Conservation (phyloP, 306 rosid genomes). For the Senna tora region DNA sequence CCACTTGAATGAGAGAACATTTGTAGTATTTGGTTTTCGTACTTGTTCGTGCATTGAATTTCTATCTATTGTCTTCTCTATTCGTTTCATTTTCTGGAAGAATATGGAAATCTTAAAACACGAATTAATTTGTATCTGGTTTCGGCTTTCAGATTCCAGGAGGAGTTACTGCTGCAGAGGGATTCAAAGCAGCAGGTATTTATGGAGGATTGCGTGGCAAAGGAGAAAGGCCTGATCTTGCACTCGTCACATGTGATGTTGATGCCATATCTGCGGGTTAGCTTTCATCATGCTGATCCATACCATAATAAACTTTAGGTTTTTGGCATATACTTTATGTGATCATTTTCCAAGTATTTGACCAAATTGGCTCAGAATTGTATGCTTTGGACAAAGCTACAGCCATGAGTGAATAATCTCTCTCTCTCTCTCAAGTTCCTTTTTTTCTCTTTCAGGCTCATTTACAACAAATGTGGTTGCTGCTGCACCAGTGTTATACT, state of each 20-base stretch:
- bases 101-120: background rate
- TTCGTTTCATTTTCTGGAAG: background rate
- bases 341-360: constrained; percentile 19
- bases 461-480: constrained; percentile 93
- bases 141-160: constrained; percentile 66
- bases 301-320: background rate
- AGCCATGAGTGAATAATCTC: background rate
- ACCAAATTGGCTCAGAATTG: background rate
- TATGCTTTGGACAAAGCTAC: background rate
- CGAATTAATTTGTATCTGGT: constrained; percentile 28
- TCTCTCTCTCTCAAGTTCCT: too few relatives aligned
- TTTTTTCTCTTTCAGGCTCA: constrained; percentile 52
- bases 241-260: constrained; percentile 91
- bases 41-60: background rate
- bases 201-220: constrained; percentile 84
- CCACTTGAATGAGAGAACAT: background rate
- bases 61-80: background rate
- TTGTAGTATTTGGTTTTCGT: background rate
- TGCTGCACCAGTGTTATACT: constrained; percentile 94
- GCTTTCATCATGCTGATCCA: constrained; percentile 27
- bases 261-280: constrained; percentile 91
- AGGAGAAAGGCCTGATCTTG: constrained; percentile 87
- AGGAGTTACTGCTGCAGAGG: constrained; percentile 91
- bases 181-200: constrained; percentile 86
- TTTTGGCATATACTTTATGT: constrained; percentile 25